Conservation (phyloP, 2,329 filamentous ascomycete genomes). For the Venturia carpophila region DNA sequence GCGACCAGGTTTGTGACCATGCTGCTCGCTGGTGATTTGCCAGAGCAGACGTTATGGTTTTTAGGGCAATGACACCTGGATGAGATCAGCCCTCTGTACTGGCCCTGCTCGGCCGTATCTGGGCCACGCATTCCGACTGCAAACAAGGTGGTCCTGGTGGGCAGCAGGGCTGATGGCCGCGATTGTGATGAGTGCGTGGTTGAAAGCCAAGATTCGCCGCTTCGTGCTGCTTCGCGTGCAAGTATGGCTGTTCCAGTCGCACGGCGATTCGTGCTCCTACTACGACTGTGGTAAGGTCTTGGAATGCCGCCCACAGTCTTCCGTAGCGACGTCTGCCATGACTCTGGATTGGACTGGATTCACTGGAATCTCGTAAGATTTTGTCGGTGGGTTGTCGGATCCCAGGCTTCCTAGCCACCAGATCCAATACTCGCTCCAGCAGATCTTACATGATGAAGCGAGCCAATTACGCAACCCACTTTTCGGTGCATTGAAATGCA, state of each 20-base stretch:
- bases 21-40: constrained; percentile 3
- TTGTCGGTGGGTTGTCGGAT: background rate
- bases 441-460: background rate
- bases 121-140: background rate
- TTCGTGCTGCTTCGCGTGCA: background rate
- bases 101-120: constrained; percentile 4
- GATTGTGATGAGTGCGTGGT: background rate
- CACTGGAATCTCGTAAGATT: constrained; percentile 1
- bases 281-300: too few relatives aligned
- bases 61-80: constrained; percentile 1
- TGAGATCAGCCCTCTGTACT: background rate
- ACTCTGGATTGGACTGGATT: background rate
- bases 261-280: background rate
- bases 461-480: background rate
- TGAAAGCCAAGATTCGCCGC: background rate
- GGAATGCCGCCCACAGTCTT: background rate
- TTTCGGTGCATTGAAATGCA: background rate
- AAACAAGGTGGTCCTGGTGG: constrained; percentile 7
- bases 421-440: background rate
- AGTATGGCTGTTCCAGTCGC: constrained; percentile 8
- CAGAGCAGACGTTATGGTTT: constrained; percentile 1
- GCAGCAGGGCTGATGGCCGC: constrained; percentile 3
- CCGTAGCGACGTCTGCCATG: background rate
- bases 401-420: constrained; percentile 1
- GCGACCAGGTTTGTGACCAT: background rate